Evolutionary conservation across 768 basidiomycete species (phyloP), one percentile per base, ranked within the genome.

Genomic region (Leccinum incarnatum): DNA sequence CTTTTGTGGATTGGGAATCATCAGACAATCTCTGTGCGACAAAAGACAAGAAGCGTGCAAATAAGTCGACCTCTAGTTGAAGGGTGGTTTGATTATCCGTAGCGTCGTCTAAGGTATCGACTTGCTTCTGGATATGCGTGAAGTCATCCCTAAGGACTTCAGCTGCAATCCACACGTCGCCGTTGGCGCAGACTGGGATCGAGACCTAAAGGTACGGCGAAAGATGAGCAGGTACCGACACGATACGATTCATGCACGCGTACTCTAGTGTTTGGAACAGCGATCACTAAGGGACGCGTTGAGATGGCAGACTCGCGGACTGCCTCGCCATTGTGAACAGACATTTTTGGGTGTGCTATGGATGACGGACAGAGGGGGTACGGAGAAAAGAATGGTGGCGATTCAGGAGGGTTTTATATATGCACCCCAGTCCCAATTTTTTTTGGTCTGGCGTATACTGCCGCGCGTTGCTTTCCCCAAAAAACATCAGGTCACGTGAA

Each of bases 121-220:
- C 63, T 72, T 79, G 81, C 32, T 78, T 78, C 70, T 85, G 83
- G 56, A 81, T 73, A 73, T 92, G 84, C 56, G 80, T 75, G 72
- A 96, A 98, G 59, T 95, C 91, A 68, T 97, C 94, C 68, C 90
- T 81, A 57, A 96, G 84, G 68, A 95, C 86, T 77, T 96, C 94
- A 53, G 95, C 94, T 55, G 86, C 83, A 69, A 94, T 92, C 95
- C 95, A 97, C 74, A 93, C 85, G 74, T 94, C 86, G 64, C 79
- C 62, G 40, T 78, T 76, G n/a, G 91, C 86, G 49, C 93, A 87
- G 58, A 97, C 90, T 49, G 92, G 93, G 73, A 98, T 86, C 62
- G 90, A 88, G 61, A 96, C 74, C 92, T 94, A 14, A 64, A 51
- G 46, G 48, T 15, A 54, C 27, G 29, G 40, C 29, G 42, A 48